Evolutionary conservation across 257 asterid species (phyloP), one percentile per base, ranked within the genome.

Genomic region (Cordia subcordata): DNA sequence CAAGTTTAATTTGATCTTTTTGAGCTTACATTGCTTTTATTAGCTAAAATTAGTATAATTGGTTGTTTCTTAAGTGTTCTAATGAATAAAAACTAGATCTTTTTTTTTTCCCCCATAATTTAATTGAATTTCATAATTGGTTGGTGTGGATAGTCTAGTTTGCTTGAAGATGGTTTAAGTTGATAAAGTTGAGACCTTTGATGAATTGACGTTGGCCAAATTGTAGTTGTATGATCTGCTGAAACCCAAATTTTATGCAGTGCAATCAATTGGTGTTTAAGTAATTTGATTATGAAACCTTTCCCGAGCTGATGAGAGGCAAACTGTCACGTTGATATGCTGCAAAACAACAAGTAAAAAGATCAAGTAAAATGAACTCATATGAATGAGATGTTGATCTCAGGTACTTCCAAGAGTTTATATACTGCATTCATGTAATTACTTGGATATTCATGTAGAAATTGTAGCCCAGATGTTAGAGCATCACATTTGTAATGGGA

Each of bases 231-330:
- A 23, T 32, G 40, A 42, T 42, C 47, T 42, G 12, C 47, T 42
- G 47, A 42, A 42, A 8, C 4, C 1, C 15, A 11, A 42, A 8
- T 27, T 27, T 27, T 6, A 1, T 6, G 35, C 6, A 27, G 3
- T 27, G 35, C 4, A 27, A 27, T 27, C 35, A 27, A 27, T 27
- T 27, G 35, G 35, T 27, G 14, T 47, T 61, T 55, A 39, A 22
- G 60, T 33, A 45, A 23, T 15, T 56, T 23, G 6, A 60, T 60
- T 55, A 17, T 60, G 33, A 49, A 61, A 11, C 4, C 55, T 60
- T 61, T 65, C 22, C 49, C 33, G 35, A 38, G 11, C 6, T 27
- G 35, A 27, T 27, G 35, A 1, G 35, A 27, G 35, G 4, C 35
- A 27, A 27, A 27, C 6, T 27, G 35, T 27, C 17, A 42, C 49